A percentile compares a stretch with the other conserved stretches of the same genome.
Conservation (phyloP, 805 yeast genomes). For the Scheffersomyces coipomensis region DNA sequence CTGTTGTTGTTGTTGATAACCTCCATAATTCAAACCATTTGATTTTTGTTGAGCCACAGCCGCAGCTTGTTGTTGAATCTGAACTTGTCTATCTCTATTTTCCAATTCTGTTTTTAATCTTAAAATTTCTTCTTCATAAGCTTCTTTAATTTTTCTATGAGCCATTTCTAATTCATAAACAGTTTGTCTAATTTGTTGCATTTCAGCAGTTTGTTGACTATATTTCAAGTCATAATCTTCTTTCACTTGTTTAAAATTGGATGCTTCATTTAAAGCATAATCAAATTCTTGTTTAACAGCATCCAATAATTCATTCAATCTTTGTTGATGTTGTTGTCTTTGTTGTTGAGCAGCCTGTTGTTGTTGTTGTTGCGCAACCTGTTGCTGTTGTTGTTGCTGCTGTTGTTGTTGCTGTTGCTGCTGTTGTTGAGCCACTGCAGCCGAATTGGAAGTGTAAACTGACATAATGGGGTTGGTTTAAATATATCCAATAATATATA, state of each 20-base stretch:
- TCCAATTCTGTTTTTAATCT: slow-evolving; percentile 85
- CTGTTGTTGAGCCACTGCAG: slow-evolving; percentile 16
- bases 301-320: slow-evolving; percentile 78
- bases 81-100: slow-evolving; percentile 64
- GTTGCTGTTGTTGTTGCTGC: not conserved
- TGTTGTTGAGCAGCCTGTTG: slow-evolving; percentile 20
- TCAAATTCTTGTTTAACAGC: slow-evolving; percentile 92
- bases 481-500: too few species aligned
- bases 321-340: slow-evolving; percentile 42
- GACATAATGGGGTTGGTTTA: slow-evolving; percentile 21
- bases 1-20: slow-evolving; percentile 5
- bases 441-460: slow-evolving; percentile 35
- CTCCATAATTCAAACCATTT: slow-evolving; percentile 12
- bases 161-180: slow-evolving; percentile 93
- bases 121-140: slow-evolving; percentile 89
- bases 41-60: slow-evolving; percentile 13
- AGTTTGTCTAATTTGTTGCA: slow-evolving; percentile 91
- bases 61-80: slow-evolving; percentile 11
- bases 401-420: slow-evolving; percentile 6
- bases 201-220: slow-evolving; percentile 87
- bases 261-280: slow-evolving; percentile 79
- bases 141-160: slow-evolving; percentile 92
- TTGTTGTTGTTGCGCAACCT: slow-evolving; percentile 21
- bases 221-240: slow-evolving; percentile 89
- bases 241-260: slow-evolving; percentile 81